Evolutionary conservation across 768 basidiomycete species (phyloP).

Genomic region (Leucocoprinus birnbaumii): DNA sequence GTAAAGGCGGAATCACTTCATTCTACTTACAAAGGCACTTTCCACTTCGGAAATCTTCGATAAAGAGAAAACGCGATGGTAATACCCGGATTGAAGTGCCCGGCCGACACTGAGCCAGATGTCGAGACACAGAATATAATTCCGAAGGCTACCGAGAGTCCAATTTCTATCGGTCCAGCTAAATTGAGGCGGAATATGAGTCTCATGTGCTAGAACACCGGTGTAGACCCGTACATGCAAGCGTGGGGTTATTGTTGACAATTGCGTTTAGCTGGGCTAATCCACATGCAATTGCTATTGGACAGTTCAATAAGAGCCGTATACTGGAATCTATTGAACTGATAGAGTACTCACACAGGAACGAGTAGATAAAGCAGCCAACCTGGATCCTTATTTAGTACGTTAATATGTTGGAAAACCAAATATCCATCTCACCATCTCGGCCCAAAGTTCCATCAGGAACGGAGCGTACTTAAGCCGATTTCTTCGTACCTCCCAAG

Average conservation of each 20-base stretch:
- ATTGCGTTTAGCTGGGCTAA: constrained; percentile 2
- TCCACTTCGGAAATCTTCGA: background rate
- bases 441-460: constrained; percentile 7
- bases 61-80: background rate
- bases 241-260: constrained; percentile 2
- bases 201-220: background rate
- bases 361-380: constrained; percentile 8
- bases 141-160: constrained; percentile 18
- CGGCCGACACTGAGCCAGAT: background rate
- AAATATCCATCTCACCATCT: background rate
- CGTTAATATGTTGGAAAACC: background rate
- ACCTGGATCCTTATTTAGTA: background rate
- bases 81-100: constrained; percentile 3
- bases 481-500: background rate
- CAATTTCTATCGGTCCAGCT: constrained; percentile 17
- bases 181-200: background rate
- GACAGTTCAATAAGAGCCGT: background rate
- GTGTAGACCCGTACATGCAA: background rate
- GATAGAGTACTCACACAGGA: background rate
- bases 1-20: background rate
- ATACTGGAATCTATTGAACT: background rate
- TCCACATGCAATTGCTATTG: constrained; percentile 1
- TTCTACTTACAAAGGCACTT: constrained; percentile 5
- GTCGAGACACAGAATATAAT: constrained; percentile 17
- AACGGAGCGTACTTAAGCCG: background rate